These are phyloP conservation scores for Vitis vinifera DNA, from an alignment of 164 flowering plant genomes.

Conservation along the genomic window ASM3070453v1 NC_081815.1:17182001-17182500, in stretches of 20 bases:
- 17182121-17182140: too few relatives aligned
- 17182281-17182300: not conserved
- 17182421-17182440: constrained; percentile 92
- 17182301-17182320: constrained; percentile 24
- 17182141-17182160: too few relatives aligned
- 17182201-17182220: not conserved
- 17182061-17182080: not conserved
- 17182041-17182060: not conserved
- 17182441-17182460: constrained; percentile 84
- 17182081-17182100: too few relatives aligned
- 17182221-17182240: not conserved
- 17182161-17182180: too few relatives aligned
- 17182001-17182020: not conserved
- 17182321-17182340: constrained; percentile 78
- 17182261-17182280: not conserved
- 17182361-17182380: constrained; percentile 87
- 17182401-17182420: constrained; percentile 79
- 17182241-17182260: not conserved
- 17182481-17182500: not conserved
- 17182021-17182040: not conserved
- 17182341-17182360: constrained; percentile 74
- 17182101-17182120: too few relatives aligned
- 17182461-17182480: constrained; percentile 71
- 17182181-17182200: too few relatives aligned
- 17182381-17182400: constrained; percentile 77